Percentiles rank a stretch among this genome's conserved stretches.
Conservation (phyloP, 805 yeast species). For the Yamadazyma sp. region DNA sequence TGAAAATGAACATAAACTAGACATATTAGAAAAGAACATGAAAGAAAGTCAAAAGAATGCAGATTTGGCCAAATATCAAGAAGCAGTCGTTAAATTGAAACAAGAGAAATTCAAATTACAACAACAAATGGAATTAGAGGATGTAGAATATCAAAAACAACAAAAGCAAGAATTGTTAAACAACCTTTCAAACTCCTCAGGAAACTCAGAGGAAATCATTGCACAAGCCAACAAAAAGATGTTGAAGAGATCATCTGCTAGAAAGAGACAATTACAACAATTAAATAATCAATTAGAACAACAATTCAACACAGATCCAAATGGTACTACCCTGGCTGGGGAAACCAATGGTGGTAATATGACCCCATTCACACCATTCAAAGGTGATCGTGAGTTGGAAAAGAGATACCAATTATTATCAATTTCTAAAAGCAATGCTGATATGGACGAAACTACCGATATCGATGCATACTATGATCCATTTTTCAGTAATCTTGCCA, state of each 20-base stretch:
- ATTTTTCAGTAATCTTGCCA: conserved; percentile 46
- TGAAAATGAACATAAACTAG: conserved; percentile 69
- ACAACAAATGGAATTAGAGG: conserved; percentile 51
- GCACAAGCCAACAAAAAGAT: conserved; percentile 36
- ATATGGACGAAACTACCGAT: conserved; percentile 30
- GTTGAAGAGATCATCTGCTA: conserved; percentile 60
- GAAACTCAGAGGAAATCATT: conserved; percentile 38
- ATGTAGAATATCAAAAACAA: conserved; percentile 35
- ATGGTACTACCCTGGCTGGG: conserved; percentile 11
- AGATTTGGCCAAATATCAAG: conserved; percentile 69
- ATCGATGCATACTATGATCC: conserved; percentile 42
- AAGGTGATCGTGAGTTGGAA: conserved; percentile 72
- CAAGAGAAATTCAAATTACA: conserved; percentile 71
- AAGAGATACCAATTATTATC: conserved; percentile 48
- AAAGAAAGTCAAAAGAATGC: conserved; percentile 57
- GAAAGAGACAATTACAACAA: conserved; percentile 58
- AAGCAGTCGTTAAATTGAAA: conserved; percentile 43
- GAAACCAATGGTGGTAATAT: conserved; percentile 16
- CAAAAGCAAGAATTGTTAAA: conserved; percentile 42
- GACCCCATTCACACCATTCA: conserved; percentile 88
- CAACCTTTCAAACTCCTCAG: conserved; percentile 29
- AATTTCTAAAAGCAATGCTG: conserved; percentile 10
- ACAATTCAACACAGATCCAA: conserved; percentile 28
- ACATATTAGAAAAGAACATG: conserved; percentile 73
- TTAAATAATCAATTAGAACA: conserved; percentile 55